Base-by-base conservation (phyloP, 192 early-diverging fungal species). In the Jimgerdemannia lactiflua region DNA sequence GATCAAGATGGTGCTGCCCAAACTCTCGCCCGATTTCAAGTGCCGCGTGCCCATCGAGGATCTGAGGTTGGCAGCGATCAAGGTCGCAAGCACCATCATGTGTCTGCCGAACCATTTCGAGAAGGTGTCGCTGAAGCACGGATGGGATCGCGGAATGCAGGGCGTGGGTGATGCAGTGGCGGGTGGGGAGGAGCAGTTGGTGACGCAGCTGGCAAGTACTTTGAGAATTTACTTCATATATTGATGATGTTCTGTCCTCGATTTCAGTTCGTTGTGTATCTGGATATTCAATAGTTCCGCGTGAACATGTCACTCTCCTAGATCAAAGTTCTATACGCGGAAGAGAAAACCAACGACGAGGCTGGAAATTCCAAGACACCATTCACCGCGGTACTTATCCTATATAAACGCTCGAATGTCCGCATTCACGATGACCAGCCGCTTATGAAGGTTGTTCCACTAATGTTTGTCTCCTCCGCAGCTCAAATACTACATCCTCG, bases 81-180 rank as follows among this genome's bases (percentile, higher is more conserved):
- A 84, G 65, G 84, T 94, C 0, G 74, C 91, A 3, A 86, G 89
- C 3, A 83, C 87, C 8, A 87, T 94, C 64, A 85, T 93, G 77
- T 88, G 88, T 44, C 67, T 92, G 8, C 89, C 89, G 3, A 94
- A 93, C 80, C 89, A 90, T 70, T 94, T 92, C 79, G 88, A 89
- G 67, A 80, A 80, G 11, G 89, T 95, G 4, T 76, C 85, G 9
- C 72, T 90, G 11, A 85, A 84, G 44, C 74, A 82, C 4, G 85
- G 80, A 42, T 89, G 89, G 87, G 83, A 81, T 59, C 40, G 70
- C 59, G 89, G 85, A 10, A 70, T 87, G 2, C 83, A 80, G 19
- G 71, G 78, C 14, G 70, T 78, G 4, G 74, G 79, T 20, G 83
- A 84, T 75, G 82, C 78, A 67, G 63, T 80, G 64, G 74, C 77